Evolutionary conservation across 116 monocot genomes (phyloP).

Genomic region (Trichopus zeylanicus): DNA sequence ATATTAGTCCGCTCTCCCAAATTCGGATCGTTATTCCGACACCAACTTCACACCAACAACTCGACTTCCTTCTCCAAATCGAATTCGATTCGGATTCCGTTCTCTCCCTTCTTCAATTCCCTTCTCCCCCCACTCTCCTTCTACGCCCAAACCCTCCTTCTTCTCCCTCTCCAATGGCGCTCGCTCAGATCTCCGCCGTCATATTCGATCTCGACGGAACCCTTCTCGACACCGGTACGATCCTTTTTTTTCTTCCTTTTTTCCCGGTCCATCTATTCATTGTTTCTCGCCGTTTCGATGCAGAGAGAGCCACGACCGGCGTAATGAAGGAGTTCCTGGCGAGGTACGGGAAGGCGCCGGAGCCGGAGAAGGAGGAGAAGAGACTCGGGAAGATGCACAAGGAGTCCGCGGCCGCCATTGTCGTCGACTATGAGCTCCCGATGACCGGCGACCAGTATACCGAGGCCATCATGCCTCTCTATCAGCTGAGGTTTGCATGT

Average conservation of each 20-base stretch:
- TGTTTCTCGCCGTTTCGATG: not conserved
- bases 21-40: too few species aligned
- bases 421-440: constrained; percentile 58
- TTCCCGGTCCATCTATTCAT: not conserved
- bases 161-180: constrained; percentile 17
- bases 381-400: constrained; percentile 56
- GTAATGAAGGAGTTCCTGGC: constrained; percentile 53
- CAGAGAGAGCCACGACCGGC: constrained; percentile 45
- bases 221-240: constrained; percentile 49
- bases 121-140: not conserved
- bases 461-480: constrained; percentile 39
- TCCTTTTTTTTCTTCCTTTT: not conserved
- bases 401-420: constrained; percentile 50
- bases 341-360: constrained; percentile 48
- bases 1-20: too few species aligned
- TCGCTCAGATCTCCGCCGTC: constrained; percentile 33
- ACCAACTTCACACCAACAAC: too few species aligned
- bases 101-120: not conserved
- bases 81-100: not conserved
- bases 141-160: not conserved
- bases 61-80: too few species aligned
- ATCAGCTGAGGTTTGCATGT: constrained; percentile 30
- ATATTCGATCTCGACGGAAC: constrained; percentile 73
- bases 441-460: constrained; percentile 47
- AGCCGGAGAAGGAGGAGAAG: constrained; percentile 47